Evolutionary conservation across 2,329 filamentous ascomycete genomes (phyloP).

Genomic region (Diaporthe nobilis): DNA sequence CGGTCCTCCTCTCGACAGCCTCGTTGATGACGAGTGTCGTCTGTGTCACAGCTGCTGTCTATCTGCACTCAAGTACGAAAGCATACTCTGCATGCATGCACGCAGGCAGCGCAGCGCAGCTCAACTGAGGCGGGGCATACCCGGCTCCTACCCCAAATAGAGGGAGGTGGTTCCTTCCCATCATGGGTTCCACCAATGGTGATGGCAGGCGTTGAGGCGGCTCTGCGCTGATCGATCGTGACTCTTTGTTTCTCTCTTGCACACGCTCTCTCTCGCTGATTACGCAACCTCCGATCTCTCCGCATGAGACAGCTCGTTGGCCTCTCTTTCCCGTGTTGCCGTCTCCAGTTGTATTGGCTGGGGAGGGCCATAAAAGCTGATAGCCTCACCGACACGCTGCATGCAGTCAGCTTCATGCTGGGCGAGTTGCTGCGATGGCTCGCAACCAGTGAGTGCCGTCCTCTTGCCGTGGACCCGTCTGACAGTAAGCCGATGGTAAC

Average conservation of each 20-base stretch:
- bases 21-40: background rate
- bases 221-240: slow-evolving; percentile 24
- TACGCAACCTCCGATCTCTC: background rate
- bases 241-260: background rate
- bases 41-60: slow-evolving; percentile 14
- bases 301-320: background rate
- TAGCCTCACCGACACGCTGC: slow-evolving; percentile 27
- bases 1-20: slow-evolving; percentile 11
- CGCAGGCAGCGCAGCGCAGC: background rate
- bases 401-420: slow-evolving; percentile 35
- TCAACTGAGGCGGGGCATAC: background rate
- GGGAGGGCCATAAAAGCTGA: slow-evolving; percentile 4
- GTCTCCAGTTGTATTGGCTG: background rate
- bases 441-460: slow-evolving; percentile 11
- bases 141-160: background rate
- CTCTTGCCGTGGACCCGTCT: slow-evolving; percentile 28
- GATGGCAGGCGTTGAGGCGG: slow-evolving; percentile 21
- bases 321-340: background rate
- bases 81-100: background rate
- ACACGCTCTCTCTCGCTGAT: background rate
- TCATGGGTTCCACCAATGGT: slow-evolving; percentile 2
- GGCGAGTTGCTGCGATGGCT: background rate
- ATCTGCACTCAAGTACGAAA: background rate
- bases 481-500: slow-evolving; percentile 26
- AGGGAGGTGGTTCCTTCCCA: background rate